Evolutionary conservation across 1,139 yeast genomes (phyloP).

Genomic region (Candida tetrigidarum): DNA sequence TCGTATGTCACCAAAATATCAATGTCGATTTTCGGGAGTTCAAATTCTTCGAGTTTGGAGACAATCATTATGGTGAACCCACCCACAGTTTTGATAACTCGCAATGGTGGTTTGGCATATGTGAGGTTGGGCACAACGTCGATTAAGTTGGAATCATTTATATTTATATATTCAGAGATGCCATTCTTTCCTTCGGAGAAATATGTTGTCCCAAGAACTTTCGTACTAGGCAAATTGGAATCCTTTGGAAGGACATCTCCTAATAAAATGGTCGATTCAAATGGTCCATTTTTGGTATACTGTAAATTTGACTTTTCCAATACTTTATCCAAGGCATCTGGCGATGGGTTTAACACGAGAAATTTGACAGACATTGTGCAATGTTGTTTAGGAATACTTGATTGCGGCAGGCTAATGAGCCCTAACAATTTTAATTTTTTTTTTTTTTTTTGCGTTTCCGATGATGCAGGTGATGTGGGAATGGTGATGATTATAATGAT

Average conservation of each 20-base stretch:
- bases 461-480: too few relatives aligned
- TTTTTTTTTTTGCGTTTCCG: too few relatives aligned
- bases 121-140: slow-evolving; percentile 26
- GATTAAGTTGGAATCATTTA: slow-evolving; percentile 11
- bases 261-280: slow-evolving; percentile 55
- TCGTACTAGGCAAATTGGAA: slow-evolving; percentile 21
- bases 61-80: slow-evolving; percentile 55
- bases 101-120: slow-evolving; percentile 26
- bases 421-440: too few relatives aligned
- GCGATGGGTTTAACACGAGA: slow-evolving; percentile 55
- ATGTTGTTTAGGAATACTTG: not conserved
- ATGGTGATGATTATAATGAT: too few relatives aligned
- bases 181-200: slow-evolving; percentile 31
- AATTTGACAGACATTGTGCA: slow-evolving; percentile 28
- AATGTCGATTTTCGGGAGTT: slow-evolving; percentile 26
- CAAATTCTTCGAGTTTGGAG: slow-evolving; percentile 22
- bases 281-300: slow-evolving; percentile 65
- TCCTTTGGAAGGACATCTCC: slow-evolving; percentile 45
- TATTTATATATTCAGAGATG: slow-evolving; percentile 12
- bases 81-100: slow-evolving; percentile 41
- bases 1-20: slow-evolving; percentile 62
- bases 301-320: slow-evolving; percentile 53
- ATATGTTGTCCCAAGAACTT: slow-evolving; percentile 32
- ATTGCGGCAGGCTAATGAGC: too few relatives aligned
- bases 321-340: slow-evolving; percentile 41